Conservation (phyloP, 768 basidiomycete genomes). For the Agaricus blazei region DNA sequence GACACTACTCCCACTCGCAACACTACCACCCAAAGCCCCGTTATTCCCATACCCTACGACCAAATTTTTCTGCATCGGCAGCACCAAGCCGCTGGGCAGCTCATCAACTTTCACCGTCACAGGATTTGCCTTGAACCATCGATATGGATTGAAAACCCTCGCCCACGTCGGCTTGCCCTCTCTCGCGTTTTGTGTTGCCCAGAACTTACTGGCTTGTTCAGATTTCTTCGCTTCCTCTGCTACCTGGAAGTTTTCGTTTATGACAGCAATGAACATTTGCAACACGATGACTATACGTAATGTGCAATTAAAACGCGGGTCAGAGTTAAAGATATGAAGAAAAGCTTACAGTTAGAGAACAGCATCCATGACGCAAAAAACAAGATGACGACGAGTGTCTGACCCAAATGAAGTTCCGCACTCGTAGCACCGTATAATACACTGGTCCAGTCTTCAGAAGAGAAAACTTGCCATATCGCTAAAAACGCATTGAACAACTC, state of each 20-base stretch:
- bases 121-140: constrained; percentile 72
- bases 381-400: constrained; percentile 63
- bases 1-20: background rate
- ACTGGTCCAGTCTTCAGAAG: constrained; percentile 92
- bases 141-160: constrained; percentile 78
- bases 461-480: constrained; percentile 84
- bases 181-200: constrained; percentile 51
- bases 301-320: background rate
- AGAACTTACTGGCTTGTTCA: constrained; percentile 71
- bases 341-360: constrained; percentile 80
- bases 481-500: constrained; percentile 83
- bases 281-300: constrained; percentile 62
- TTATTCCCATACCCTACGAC: constrained; percentile 25
- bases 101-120: constrained; percentile 67
- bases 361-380: constrained; percentile 84
- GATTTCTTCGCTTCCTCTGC: constrained; percentile 87
- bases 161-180: constrained; percentile 59
- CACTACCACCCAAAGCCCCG: background rate
- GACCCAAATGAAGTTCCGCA: constrained; percentile 60
- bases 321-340: background rate
- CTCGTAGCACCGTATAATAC: constrained; percentile 58
- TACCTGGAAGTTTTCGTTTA: constrained; percentile 92
- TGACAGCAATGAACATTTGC: constrained; percentile 96
- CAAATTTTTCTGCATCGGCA: constrained; percentile 76
- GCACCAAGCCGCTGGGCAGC: constrained; percentile 65